A percentile compares a stretch with the other conserved stretches of the same genome.
phyloP scores from a whole-genome alignment of 495 filamentous ascomycete genomes.

The Podospora pseudopauciseta region DNA sequence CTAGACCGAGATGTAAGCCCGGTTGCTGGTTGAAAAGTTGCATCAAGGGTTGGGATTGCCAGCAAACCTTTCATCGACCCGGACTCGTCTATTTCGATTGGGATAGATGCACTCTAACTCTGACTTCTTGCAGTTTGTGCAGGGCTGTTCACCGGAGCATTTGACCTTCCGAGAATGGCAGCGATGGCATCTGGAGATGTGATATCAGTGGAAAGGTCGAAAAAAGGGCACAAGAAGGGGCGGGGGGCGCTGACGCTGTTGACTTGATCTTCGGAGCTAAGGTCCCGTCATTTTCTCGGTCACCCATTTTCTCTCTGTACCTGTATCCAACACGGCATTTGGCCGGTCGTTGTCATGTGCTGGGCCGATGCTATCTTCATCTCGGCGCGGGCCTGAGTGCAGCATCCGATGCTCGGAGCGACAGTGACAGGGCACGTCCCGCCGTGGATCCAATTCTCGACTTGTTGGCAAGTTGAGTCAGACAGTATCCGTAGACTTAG shows the following conservation, averaged over 20 bases:
- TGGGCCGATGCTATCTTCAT: background rate
- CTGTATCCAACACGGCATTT: background rate
- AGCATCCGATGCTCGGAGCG: background rate
- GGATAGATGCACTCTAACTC: slow-evolving; percentile 4
- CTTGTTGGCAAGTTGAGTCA: no score
- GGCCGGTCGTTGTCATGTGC: background rate
- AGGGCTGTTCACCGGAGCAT: slow-evolving; percentile 28
- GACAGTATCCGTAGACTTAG: no score
- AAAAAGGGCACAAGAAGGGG: background rate
- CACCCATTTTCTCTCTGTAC: background rate
- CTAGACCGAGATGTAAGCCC: background rate
- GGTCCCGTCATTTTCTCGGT: background rate
- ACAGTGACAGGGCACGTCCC: background rate
- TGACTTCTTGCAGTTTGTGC: slow-evolving; percentile 15
- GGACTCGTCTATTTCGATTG: background rate
- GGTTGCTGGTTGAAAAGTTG: no score
- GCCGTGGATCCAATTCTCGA: background rate
- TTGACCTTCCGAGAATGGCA: slow-evolving; percentile 1
- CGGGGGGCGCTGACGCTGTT: background rate
- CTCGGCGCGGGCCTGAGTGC: background rate
- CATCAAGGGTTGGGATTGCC: background rate
- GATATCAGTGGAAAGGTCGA: background rate
- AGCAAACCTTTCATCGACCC: background rate
- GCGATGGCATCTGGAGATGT: background rate
- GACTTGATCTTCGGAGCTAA: slow-evolving; percentile 3